These are phyloP conservation scores for Diaporthe nobilis DNA, from an alignment of 2,329 filamentous ascomycete species.

Conservation along the genomic window DNA sequence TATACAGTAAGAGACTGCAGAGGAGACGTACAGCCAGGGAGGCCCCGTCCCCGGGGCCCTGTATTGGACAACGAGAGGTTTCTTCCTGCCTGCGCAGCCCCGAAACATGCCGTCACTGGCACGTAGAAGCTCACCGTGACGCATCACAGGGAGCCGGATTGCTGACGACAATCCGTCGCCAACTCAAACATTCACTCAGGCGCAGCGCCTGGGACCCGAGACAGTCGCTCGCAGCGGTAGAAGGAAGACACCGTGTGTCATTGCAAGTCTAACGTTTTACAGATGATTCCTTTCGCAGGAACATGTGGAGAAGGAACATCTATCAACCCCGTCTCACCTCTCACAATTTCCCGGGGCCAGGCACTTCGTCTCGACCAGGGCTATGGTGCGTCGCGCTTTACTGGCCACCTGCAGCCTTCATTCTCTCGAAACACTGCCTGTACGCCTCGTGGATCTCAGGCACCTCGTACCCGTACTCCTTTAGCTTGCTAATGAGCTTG, in stretches of 20 bases:
- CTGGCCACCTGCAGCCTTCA: conserved; percentile 69
- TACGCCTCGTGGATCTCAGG: conserved; percentile 76
- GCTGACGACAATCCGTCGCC: background rate
- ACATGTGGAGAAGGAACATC: conserved; percentile 14
- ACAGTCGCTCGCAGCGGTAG: background rate
- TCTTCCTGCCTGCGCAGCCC: background rate
- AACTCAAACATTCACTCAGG: background rate
- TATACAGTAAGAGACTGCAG: background rate
- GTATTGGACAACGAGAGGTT: background rate
- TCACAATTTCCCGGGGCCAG: background rate
- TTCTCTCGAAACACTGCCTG: conserved; percentile 72
- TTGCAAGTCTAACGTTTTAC: conserved; percentile 15
- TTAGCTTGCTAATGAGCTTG: conserved; percentile 72
- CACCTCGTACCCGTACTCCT: conserved; percentile 70
- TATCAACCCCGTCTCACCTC: background rate
- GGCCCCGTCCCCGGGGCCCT: too few relatives aligned
- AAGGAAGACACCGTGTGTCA: background rate
- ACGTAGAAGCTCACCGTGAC: background rate
- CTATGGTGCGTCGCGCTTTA: conserved; percentile 48
- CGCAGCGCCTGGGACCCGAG: background rate
- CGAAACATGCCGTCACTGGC: background rate
- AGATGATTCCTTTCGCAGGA: background rate
- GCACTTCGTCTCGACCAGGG: background rate
- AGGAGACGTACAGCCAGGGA: too few relatives aligned
- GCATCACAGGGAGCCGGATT: background rate